Evolutionary conservation across 495 filamentous ascomycete species (phyloP), one percentile per base, ranked within the genome.

Genomic region (Trichoderma parareesei): DNA sequence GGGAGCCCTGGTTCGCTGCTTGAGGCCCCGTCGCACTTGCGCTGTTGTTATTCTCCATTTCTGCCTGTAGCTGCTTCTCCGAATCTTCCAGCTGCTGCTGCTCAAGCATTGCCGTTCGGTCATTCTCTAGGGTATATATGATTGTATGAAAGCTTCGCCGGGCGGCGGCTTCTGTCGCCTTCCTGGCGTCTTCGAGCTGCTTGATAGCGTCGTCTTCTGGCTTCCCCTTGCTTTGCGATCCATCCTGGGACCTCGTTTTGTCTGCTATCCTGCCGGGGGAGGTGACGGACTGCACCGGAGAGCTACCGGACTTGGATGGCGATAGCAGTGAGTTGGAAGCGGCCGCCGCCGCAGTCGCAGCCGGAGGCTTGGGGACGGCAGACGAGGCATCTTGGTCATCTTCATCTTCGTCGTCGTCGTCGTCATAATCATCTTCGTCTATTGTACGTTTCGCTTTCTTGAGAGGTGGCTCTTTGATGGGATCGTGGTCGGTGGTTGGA

Each of bases 21-120:
- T 78, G 69, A 46, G 77, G 75, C 61, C 71, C 80, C 14, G 76
- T 77, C 53, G 79, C 71, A 65, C 77, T 81, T 65, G 74, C 78
- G 65, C 72, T 78, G 63, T 69, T 69, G 60, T 83, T 79, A 69
- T 89, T 87, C 61, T 91, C 89, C 80, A 94, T 92, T 75, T 99
- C 94, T 18, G 92, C 91, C 73, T 98, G 92, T 13, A 97, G 88
- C 73, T 96, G 92, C 71, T 93, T 88, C 71, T 99, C 94, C 1
- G 93, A 91, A 71, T 98, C 94, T 67, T 98, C 95, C 53, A 99
- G 83, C 72, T 92, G 91, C 75, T 97, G 91, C 75, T 99, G 95
- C 73, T 99, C 94, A 66, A 97, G 74, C 95, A 98, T 97, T 48
- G 94, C 93, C 71, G 92, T 90, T 38, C 89, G 84, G 74, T 99